Evolutionary conservation across 768 basidiomycete species (phyloP), one percentile per base, ranked within the genome.

Genomic region (Amanita pseudoporphyria): DNA sequence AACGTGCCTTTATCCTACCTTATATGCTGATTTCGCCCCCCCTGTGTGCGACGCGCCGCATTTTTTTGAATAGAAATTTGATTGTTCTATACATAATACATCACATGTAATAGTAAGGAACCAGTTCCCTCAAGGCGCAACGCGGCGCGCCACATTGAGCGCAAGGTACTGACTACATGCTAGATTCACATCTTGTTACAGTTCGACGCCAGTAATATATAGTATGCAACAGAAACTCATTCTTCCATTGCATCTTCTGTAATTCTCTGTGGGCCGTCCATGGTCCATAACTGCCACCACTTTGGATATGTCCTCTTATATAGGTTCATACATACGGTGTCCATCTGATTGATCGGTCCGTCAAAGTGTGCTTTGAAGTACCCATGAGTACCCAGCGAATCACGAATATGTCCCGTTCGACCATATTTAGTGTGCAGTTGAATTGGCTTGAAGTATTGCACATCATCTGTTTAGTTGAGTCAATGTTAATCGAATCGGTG

Each of bases 351-450:
- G 57, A 97, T 82, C 18, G 87, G 89, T 12, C 88, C 90, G 61
- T 96, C 93, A 66, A 93, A 92, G 63, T 89, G 79, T 14, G 92
- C 94, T 71, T 98, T 98, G 77, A 93, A 91, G 67, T 97, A 92
- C 26, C 95, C 96, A 60, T 99, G 95, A 26, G 93, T 98, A 41
- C 95, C 95, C 14, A 99, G 81, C 7, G 90, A 85, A 66, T 93
- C 94, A 42, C 74, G 75, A 57, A 94, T 88, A 65, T 99, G 93
- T 2, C 95, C 96, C 21, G 74, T 75, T 18, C 90, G 77, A 9
- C 95, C 94, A 53, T 84, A 77, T 67, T 97, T 99, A 3, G 93
- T 98, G 63, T 91, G 77, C 50, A 97, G 71, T 61, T 95, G 90
- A 52, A 98, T 82, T 1, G 93, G 92, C 63, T 90, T 87, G 74